Evolutionary conservation across 2,329 filamentous ascomycete genomes (phyloP).

Genomic region (Penicillium sp.): DNA sequence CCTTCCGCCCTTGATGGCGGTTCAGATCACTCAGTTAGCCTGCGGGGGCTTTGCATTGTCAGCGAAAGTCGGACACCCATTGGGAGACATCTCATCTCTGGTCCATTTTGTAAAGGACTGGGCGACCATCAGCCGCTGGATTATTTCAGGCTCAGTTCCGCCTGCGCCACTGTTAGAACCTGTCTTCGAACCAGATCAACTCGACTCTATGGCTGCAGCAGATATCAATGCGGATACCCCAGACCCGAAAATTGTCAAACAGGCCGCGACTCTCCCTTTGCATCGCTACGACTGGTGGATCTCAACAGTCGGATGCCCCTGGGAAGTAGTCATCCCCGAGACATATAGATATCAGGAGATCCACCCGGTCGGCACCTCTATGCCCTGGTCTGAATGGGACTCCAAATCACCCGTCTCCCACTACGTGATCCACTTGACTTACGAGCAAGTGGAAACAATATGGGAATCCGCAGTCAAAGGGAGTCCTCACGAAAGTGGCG

Average conservation of each 20-base stretch:
- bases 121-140: slow-evolving; percentile 12
- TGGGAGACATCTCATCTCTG: slow-evolving; percentile 12
- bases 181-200: slow-evolving; percentile 42
- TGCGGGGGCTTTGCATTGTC: slow-evolving; percentile 36
- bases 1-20: slow-evolving; percentile 6
- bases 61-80: slow-evolving; percentile 11
- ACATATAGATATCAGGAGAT: slow-evolving; percentile 19
- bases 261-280: slow-evolving; percentile 38
- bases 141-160: background rate
- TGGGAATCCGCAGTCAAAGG: slow-evolving; percentile 21
- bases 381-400: slow-evolving; percentile 47
- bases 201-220: slow-evolving; percentile 37
- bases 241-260: slow-evolving; percentile 26
- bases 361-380: slow-evolving; percentile 35
- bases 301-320: slow-evolving; percentile 9
- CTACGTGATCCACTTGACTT: slow-evolving; percentile 40
- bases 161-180: slow-evolving; percentile 20
- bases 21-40: slow-evolving; percentile 9
- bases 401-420: slow-evolving; percentile 31
- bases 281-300: slow-evolving; percentile 53
- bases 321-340: slow-evolving; percentile 11
- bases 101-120: slow-evolving; percentile 13
- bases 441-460: slow-evolving; percentile 36
- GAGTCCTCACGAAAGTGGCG: slow-evolving; percentile 2
- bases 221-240: slow-evolving; percentile 23